Evolutionary conservation across 2,329 filamentous ascomycete genomes (phyloP).

Genomic region (Pyrenophora teres): DNA sequence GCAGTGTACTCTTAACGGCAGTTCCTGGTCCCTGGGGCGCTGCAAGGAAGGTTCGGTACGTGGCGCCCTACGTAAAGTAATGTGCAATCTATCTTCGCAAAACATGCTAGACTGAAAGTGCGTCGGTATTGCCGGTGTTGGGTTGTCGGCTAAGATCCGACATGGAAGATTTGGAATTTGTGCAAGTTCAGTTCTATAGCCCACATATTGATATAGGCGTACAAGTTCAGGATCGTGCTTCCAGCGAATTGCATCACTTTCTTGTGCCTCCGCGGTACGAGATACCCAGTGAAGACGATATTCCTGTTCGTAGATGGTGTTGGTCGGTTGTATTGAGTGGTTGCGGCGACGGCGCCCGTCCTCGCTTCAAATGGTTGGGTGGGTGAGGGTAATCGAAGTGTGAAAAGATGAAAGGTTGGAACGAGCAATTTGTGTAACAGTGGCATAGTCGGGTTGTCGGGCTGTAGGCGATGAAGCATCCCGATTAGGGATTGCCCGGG

Average conservation of each 20-base stretch:
- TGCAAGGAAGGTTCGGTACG: background rate
- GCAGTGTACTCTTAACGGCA: background rate
- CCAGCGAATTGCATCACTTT: background rate
- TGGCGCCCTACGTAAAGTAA: background rate
- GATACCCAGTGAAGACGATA: background rate
- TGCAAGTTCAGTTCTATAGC: background rate
- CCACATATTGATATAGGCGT: background rate
- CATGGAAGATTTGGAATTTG: background rate
- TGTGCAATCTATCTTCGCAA: slow-evolving; percentile 5
- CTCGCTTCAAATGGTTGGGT: background rate
- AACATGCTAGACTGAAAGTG: background rate
- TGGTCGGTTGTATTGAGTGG: background rate
- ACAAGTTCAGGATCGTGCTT: background rate
- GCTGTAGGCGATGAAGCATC: too few relatives aligned
- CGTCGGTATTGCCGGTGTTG: background rate
- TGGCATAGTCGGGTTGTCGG: too few relatives aligned
- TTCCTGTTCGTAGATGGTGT: background rate
- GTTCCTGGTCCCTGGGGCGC: background rate
- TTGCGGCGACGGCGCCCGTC: background rate
- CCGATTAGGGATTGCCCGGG: too few relatives aligned
- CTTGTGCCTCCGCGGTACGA: background rate
- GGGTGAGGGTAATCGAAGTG: background rate
- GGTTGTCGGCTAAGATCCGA: background rate
- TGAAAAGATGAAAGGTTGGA: background rate
- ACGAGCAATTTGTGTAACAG: background rate